Evolutionary conservation across 2,329 filamentous ascomycete genomes (phyloP).

Genomic region (Xenoacremonium recifei): DNA sequence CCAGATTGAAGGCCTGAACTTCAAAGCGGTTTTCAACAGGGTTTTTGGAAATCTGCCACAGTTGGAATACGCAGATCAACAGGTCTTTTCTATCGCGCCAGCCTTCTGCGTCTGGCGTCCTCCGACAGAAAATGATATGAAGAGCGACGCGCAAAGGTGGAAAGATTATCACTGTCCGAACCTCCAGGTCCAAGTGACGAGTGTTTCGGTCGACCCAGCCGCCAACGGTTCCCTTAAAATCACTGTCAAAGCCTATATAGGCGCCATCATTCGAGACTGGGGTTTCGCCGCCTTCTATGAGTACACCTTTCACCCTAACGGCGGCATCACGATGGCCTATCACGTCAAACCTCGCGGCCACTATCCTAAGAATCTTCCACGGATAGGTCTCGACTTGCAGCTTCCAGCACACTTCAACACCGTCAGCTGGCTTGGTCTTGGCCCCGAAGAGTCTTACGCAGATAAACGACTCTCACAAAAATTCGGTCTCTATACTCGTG

Average conservation of each 20-base stretch:
- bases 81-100: too few relatives aligned
- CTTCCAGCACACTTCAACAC: slow-evolving; percentile 45
- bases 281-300: slow-evolving; percentile 46
- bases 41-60: slow-evolving; percentile 40
- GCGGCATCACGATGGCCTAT: slow-evolving; percentile 44
- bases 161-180: too few relatives aligned
- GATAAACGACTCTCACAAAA: slow-evolving; percentile 59
- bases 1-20: slow-evolving; percentile 40
- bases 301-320: slow-evolving; percentile 50
- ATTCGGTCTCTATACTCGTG: slow-evolving; percentile 45
- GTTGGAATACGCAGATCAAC: too few relatives aligned
- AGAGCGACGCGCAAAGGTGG: slow-evolving; percentile 51
- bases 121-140: slow-evolving; percentile 69
- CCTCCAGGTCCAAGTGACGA: too few relatives aligned
- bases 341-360: slow-evolving; percentile 46
- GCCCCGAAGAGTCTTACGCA: slow-evolving; percentile 62
- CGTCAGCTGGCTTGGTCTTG: slow-evolving; percentile 61
- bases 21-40: slow-evolving; percentile 32
- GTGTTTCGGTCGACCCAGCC: slow-evolving; percentile 45
- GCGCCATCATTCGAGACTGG: slow-evolving; percentile 63
- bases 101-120: slow-evolving; percentile 63
- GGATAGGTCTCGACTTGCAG: slow-evolving; percentile 59
- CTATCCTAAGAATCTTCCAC: slow-evolving; percentile 54
- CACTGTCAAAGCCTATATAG: slow-evolving; percentile 52
- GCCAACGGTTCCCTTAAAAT: slow-evolving; percentile 44